phyloP scores from a whole-genome alignment of 1,284 basidiomycete genomes.

The Microbotryum violaceum region DNA sequence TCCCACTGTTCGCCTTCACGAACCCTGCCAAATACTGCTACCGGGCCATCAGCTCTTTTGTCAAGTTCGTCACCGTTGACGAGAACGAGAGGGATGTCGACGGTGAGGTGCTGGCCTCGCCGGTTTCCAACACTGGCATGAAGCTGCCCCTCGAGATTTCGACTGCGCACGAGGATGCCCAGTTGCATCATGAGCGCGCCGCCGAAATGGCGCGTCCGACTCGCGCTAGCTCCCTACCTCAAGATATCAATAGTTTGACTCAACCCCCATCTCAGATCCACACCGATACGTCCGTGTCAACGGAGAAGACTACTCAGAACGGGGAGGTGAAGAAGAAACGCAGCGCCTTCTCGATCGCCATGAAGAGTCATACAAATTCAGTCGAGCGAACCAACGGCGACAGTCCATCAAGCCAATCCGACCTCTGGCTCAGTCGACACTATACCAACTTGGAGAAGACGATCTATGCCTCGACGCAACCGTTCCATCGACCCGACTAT shows the following conservation, averaged over 20 bases:
- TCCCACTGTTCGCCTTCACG: conserved; percentile 44
- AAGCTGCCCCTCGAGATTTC: conserved; percentile 8
- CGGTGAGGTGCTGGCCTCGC: background rate
- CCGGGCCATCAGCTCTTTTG: conserved; percentile 40
- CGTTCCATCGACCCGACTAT: conserved; percentile 30
- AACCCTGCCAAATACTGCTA: conserved; percentile 43
- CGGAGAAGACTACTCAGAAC: no score
- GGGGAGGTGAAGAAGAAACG: no score
- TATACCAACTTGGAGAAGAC: conserved; percentile 27
- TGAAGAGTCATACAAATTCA: no score
- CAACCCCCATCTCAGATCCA: no score
- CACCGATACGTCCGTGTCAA: no score
- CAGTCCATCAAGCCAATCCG: no score
- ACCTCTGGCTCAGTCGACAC: background rate
- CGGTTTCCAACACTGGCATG: conserved; percentile 4
- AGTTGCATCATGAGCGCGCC: background rate
- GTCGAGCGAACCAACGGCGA: no score
- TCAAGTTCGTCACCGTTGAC: conserved; percentile 21
- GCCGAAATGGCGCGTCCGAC: no score
- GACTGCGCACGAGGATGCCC: conserved; percentile 1
- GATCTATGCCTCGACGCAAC: conserved; percentile 33
- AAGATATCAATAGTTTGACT: no score
- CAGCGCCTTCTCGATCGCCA: no score
- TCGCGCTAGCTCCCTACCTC: no score
- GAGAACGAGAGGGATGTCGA: background rate